Conservation (phyloP, 2,329 filamentous ascomycete species). For the Fusarium sp. region DNA sequence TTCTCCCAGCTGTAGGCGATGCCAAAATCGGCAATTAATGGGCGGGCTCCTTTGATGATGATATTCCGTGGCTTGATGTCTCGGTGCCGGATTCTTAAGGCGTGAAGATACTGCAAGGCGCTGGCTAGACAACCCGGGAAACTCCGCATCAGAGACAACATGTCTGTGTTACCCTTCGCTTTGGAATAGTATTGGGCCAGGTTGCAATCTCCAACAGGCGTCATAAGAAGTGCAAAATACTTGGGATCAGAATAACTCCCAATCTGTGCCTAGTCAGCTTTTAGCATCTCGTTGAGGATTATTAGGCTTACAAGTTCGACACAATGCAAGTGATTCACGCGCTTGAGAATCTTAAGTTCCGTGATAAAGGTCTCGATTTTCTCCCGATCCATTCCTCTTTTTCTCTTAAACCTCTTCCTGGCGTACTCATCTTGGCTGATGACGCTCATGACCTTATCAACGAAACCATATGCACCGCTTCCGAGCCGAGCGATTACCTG, state of each 20-base stretch:
- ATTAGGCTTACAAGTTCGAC: background rate
- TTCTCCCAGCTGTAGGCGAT: background rate
- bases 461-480: background rate
- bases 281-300: background rate
- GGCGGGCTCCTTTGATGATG: background rate
- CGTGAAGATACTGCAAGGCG: background rate
- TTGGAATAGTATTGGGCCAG: background rate
- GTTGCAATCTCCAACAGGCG: background rate
- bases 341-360: background rate
- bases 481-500: background rate
- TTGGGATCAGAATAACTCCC: background rate
- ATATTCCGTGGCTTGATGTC: background rate
- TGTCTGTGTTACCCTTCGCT: background rate
- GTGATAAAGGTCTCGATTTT: background rate
- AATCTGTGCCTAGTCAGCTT: background rate
- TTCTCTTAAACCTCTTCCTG: background rate
- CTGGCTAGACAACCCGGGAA: background rate
- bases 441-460: background rate
- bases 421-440: background rate
- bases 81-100: background rate
- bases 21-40: background rate
- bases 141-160: background rate
- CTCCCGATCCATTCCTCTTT: background rate
- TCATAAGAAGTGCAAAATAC: background rate
- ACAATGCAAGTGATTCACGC: background rate